Evolutionary conservation across 768 basidiomycete genomes (phyloP), one percentile per base, ranked within the genome.

Genomic region (Auricularia sp.): DNA sequence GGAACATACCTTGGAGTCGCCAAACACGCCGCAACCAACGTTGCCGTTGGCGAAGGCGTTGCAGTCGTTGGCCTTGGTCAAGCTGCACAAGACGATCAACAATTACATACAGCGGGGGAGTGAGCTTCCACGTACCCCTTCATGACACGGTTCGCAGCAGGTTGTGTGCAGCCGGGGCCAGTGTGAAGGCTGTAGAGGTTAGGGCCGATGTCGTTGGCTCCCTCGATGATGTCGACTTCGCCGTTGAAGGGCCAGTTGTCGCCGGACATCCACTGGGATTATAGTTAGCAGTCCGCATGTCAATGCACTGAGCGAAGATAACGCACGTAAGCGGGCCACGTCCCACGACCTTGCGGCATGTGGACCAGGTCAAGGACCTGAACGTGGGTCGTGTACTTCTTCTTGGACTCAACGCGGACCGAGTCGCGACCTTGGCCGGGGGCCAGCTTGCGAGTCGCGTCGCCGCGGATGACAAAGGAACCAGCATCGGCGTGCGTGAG

Each of bases 351-450:
- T 67, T 83, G 75, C 12, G 85, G 85, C 83, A 86, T 86, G 69
- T 86, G 84, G 23, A 75, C 71, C 60, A 85, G 67, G 68, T 85
- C 79, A 65, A 83, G n/a, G 51, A 74, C 79, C 64, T 71, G 83
- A 82, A 86, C 76, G 39, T 80, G 78, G 29, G 78, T 83, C 10
- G 75, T 77, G 67, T 81, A 87, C 44, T 76, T 72, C 63, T 83
- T 82, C 67, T 82, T 81, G 14, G 82, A 83, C 64, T 72, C 73
- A 56, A 88, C 70, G 51, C 86, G 77, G 64, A 87, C 81, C 36
- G 83, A 85, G 69, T 84, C 79, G 42, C 87, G 76, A 3, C 86
- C 85, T 33, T 82, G 74, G 1, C 82, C 84, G 2, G 82, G 39
- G 66, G 69, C 73, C 21, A 87, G 75, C 10, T 68, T 71, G 2